Evolutionary conservation across 306 rosid species (phyloP), one percentile per base, ranked within the genome.

Genomic region (Albizia julibrissin): DNA sequence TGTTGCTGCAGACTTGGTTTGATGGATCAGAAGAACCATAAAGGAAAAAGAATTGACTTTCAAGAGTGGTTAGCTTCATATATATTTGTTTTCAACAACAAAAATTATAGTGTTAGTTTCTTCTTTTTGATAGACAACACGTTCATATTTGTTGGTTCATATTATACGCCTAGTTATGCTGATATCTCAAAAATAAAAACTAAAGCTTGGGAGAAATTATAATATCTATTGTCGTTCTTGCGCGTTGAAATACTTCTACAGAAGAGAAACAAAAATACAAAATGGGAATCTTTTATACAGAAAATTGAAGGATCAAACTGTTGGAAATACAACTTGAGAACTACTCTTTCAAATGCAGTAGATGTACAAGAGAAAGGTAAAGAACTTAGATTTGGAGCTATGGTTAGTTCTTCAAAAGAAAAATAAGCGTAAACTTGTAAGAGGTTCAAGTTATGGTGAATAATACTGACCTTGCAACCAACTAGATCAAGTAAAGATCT

Each of bases 381-480:
- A 24, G 21, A 56, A n/a, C 14, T n/a, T 7, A 75, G 56, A 80
- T 43, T 39, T 19, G 21, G 15, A 42, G 58, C n/a, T 18, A 73
- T 44, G 47, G 50, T 29, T 42, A 39, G 31, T 44, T 69, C 15
- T 42, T 74, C 33, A 43, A 50, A 52, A 29, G 79, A 69, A 31
- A 73, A 83, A 43, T 44, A 37, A 37, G 27, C 37, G 11, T 8
- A 65, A 72, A 19, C 24, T 77, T 42, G 71, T 34, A 52, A 33
- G 42, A 34, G 24, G 66, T 37, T 37, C 40, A 69, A 43, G 16
- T 82, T 49, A 65, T 21, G 72, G n/a, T 72, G 40, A 37, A 37
- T 19, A 72, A 24, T 68, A 33, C 81, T 83, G 80, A 88, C 98
- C 94, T 91, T 95, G 95, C 93, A 91, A 77, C 99, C 98, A 87